Evolutionary conservation across 768 basidiomycete genomes (phyloP), one percentile per base, ranked within the genome.

Genomic region (Leccinellum luteum): DNA sequence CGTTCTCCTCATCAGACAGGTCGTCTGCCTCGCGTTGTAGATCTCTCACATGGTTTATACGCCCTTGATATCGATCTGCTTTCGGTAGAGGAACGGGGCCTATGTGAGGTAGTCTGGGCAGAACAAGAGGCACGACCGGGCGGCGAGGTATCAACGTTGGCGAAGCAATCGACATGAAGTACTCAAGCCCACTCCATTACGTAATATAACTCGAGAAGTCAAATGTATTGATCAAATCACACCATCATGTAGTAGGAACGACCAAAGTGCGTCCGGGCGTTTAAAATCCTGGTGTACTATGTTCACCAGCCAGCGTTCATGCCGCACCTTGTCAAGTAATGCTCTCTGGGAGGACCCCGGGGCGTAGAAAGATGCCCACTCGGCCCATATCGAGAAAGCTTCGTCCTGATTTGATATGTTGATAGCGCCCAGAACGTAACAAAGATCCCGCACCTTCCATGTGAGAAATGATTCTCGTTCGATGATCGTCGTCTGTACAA

Each of bases 401-500:
- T 98, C 97, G 31, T 96, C 92, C 94, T 98, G 69, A 51, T 43
- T 48, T 35, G 23, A 49, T 53, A 43, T 30, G 51, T 38, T 23
- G 38, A 34, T 32, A 10, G n/a, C 34, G 14, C 34, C 25, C 14
- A 43, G 25, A 47, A 28, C 32, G 14, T n/a, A 9, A 38, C 13
- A 51, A 2, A 30, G 14, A 43, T 64, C 12, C 28, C 81, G 51
- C 48, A 94, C 96, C 88, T 95, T 98, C 97, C 97, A 99, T 0
- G 93, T 87, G 34, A 92, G 74, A 79, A 99, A 99, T 14, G 93
- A 96, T 68, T 94, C 89, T 51, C 84, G 84, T 68, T 98, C 97
- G 34, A 99, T 98, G 63, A 98, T 94, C 0, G 97, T 99, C 6
- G 96, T 92, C 67, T 98, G 96, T 2, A 88, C 84, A 48, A 99